A percentile compares a stretch with the other conserved stretches of the same genome.
Evolutionary conservation across 2,329 filamentous ascomycete genomes (phyloP).

Genomic region (Dactylellina leptospora): DNA sequence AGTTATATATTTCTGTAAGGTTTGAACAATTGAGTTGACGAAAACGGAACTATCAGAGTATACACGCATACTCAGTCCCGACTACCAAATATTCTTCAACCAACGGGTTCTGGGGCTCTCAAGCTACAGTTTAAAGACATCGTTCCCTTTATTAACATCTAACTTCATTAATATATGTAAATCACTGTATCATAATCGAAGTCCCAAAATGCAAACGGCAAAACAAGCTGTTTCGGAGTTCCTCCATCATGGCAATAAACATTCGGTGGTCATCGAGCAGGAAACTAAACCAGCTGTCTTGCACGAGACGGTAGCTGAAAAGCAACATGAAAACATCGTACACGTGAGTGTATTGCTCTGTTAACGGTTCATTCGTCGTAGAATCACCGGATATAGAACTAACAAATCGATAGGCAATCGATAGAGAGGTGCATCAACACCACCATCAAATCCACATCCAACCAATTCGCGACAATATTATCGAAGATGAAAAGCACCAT

Average conservation of each 20-base stretch:
- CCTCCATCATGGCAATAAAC: constrained; percentile 40
- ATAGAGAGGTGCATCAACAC: constrained; percentile 72
- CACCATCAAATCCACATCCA: constrained; percentile 71
- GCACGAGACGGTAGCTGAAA: constrained; percentile 37
- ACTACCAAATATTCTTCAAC: too few species aligned
- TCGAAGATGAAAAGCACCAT: constrained; percentile 39
- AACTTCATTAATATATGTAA: too few species aligned
- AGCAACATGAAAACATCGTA: constrained; percentile 41
- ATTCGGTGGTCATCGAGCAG: constrained; percentile 45
- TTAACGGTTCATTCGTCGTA: neutral
- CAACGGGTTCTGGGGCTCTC: too few species aligned
- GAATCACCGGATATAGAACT: neutral
- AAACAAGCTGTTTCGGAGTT: constrained; percentile 40
- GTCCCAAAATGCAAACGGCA: constrained; percentile 38
- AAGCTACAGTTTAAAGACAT: too few species aligned
- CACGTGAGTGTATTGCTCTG: constrained; percentile 29
- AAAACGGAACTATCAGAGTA: too few species aligned
- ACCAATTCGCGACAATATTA: constrained; percentile 64
- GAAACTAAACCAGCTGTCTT: constrained; percentile 42
- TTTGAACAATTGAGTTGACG: too few species aligned
- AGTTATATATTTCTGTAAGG: constrained; percentile 28
- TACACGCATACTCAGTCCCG: too few species aligned
- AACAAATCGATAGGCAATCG: constrained; percentile 63
- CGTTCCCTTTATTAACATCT: too few species aligned
- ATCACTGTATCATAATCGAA: too few species aligned